Percentiles rank a stretch among this genome's conserved stretches.
phyloP scores from a whole-genome alignment of 208 protist genomes.

The Sergeia podlipaevii region DNA sequence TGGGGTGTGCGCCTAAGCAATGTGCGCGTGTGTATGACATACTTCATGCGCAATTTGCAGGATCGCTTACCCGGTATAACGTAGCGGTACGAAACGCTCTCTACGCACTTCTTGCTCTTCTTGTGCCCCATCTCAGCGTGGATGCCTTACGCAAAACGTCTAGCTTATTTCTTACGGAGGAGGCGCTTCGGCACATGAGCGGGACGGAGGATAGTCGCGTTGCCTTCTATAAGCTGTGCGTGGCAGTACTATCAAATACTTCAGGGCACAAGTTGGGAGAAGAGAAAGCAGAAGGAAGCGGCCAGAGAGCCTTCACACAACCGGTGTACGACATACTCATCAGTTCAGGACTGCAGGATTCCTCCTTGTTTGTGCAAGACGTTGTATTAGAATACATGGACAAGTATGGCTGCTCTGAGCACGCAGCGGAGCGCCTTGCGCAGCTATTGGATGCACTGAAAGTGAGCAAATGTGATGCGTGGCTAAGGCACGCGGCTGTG shows the following conservation, averaged over 20 bases:
- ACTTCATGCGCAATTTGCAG: slow-evolving; percentile 23
- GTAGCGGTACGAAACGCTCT: slow-evolving; percentile 5
- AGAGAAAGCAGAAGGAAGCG: not conserved
- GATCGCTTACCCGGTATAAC: slow-evolving; percentile 4
- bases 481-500: slow-evolving; percentile 34
- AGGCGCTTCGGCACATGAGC: slow-evolving; percentile 2
- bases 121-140: slow-evolving; percentile 6
- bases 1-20: slow-evolving; percentile 1
- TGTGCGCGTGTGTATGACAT: slow-evolving; percentile 5
- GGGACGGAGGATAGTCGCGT: slow-evolving; percentile 12
- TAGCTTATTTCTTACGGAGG: slow-evolving; percentile 10
- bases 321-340: too few relatives aligned
- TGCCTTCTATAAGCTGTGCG: slow-evolving; percentile 12
- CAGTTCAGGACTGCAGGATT: not conserved
- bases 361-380: slow-evolving; percentile 24
- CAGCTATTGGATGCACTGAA: not conserved
- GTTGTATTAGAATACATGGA: slow-evolving; percentile 40
- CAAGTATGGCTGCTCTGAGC: not conserved
- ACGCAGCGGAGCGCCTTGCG: not conserved
- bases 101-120: slow-evolving; percentile 15
- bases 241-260: not conserved
- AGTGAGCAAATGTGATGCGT: slow-evolving; percentile 6
- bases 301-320: too few relatives aligned
- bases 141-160: not conserved
- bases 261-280: not conserved